phyloP scores from a whole-genome alignment of 2,329 filamentous ascomycete genomes.

The Aspergillus arachidicola region DNA sequence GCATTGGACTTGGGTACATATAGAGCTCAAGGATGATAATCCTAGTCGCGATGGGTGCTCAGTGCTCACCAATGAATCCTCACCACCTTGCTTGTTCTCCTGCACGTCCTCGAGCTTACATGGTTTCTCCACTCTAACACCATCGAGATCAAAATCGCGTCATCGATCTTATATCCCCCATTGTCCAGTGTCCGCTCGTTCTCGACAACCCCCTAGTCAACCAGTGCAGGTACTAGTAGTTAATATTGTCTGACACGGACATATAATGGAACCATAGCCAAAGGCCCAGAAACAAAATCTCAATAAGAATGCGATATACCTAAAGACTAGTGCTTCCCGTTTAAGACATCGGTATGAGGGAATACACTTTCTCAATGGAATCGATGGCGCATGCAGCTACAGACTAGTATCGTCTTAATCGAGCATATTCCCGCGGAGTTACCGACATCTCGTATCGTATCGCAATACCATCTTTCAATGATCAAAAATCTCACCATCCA shows the following conservation, averaged over 20 bases:
- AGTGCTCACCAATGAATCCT: background rate
- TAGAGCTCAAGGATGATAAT: background rate
- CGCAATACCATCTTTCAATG: background rate
- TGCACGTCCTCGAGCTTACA: background rate
- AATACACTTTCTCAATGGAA: background rate
- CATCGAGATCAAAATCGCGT: slow-evolving; percentile 38
- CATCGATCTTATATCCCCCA: slow-evolving; percentile 31
- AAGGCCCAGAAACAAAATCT: background rate
- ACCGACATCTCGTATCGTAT: background rate
- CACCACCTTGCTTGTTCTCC: background rate
- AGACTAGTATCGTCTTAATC: background rate
- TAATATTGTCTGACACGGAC: background rate
- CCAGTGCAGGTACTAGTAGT: background rate
- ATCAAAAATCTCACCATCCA: background rate
- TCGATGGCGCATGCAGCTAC: background rate
- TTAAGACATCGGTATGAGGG: background rate
- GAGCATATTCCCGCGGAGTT: background rate
- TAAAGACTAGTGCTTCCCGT: background rate
- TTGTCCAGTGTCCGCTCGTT: background rate
- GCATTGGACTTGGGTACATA: background rate
- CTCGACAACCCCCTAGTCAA: background rate
- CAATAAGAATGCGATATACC: background rate
- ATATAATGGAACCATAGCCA: background rate
- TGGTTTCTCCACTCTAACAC: slow-evolving; percentile 25
- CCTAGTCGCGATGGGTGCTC: background rate